phyloP scores from a whole-genome alignment of 2,329 filamentous ascomycete genomes.

The Mollisiaceae sp. region DNA sequence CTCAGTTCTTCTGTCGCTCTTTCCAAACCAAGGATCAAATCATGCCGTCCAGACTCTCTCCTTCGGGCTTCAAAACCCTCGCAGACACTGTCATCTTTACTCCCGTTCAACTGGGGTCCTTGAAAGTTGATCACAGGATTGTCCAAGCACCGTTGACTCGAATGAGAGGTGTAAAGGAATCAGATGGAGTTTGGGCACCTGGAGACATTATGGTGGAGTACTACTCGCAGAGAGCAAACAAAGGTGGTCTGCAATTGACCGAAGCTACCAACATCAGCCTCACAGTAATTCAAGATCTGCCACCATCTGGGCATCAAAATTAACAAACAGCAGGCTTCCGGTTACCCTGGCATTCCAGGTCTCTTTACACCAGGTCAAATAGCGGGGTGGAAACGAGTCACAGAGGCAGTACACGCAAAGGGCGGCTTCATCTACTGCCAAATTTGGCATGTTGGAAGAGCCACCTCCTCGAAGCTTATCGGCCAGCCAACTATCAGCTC shows the following conservation, averaged over 20 bases:
- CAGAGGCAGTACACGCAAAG: slow-evolving; percentile 66
- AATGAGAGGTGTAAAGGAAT: slow-evolving; percentile 29
- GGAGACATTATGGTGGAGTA: slow-evolving; percentile 51
- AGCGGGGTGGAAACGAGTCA: slow-evolving; percentile 61
- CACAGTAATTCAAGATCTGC: slow-evolving; percentile 37
- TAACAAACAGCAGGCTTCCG: slow-evolving; percentile 44
- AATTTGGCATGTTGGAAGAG: slow-evolving; percentile 63
- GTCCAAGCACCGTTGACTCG: slow-evolving; percentile 49
- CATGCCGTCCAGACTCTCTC: slow-evolving; percentile 30
- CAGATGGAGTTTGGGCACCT: slow-evolving; percentile 51
- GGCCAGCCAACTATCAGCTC: slow-evolving; percentile 42
- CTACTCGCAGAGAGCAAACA: slow-evolving; percentile 57
- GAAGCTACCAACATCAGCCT: slow-evolving; percentile 56
- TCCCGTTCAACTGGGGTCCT: slow-evolving; percentile 43
- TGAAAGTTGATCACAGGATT: slow-evolving; percentile 54
- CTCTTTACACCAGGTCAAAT: slow-evolving; percentile 59
- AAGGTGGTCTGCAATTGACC: slow-evolving; percentile 61
- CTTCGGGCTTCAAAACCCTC: slow-evolving; percentile 29
- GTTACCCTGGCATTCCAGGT: slow-evolving; percentile 57
- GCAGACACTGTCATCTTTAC: slow-evolving; percentile 45
- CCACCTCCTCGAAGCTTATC: slow-evolving; percentile 43
- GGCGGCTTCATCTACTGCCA: slow-evolving; percentile 66
- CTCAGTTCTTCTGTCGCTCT: slow-evolving; percentile 5
- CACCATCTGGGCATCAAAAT: not conserved
- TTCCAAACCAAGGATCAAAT: slow-evolving; percentile 1